Percentiles rank a stretch among this genome's conserved stretches.
Conservation (phyloP, 495 filamentous ascomycete species). For the Alectoria sarmentosa region DNA sequence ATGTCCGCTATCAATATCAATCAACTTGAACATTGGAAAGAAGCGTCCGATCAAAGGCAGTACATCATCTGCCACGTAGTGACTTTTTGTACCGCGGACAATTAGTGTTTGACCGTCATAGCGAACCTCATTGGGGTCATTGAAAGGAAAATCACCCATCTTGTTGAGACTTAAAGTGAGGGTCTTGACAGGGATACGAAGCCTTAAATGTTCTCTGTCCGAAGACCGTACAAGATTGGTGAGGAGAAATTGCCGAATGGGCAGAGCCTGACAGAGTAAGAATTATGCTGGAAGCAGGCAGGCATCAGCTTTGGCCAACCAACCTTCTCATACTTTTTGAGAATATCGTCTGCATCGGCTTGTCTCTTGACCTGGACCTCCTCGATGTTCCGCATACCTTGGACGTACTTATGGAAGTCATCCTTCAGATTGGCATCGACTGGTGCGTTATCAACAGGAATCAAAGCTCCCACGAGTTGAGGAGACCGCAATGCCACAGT, state of each 20-base stretch:
- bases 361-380: constrained; percentile 55
- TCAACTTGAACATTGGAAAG: constrained; percentile 74
- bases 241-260: constrained; percentile 85
- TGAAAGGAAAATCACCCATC: constrained; percentile 84
- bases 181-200: constrained; percentile 54
- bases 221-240: constrained; percentile 68
- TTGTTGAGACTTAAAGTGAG: constrained; percentile 52
- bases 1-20: constrained; percentile 82
- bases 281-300: background rate
- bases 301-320: background rate
- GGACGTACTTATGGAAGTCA: constrained; percentile 74
- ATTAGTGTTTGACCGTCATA: constrained; percentile 77
- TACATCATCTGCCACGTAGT: constrained; percentile 82
- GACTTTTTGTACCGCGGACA: constrained; percentile 73
- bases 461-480: constrained; percentile 54
- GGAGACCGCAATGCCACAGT: constrained; percentile 67
- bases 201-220: constrained; percentile 35
- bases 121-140: constrained; percentile 47
- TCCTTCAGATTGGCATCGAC: constrained; percentile 65
- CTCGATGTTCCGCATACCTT: constrained; percentile 80
- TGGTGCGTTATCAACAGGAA: constrained; percentile 91
- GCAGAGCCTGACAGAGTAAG: constrained; percentile 44
- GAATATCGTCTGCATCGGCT: constrained; percentile 72
- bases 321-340: constrained; percentile 68
- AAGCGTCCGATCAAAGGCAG: constrained; percentile 81